These are phyloP conservation scores for Cystofilobasidium capitatum DNA, from an alignment of 768 basidiomycete species.

Conservation along the genomic window DNA sequence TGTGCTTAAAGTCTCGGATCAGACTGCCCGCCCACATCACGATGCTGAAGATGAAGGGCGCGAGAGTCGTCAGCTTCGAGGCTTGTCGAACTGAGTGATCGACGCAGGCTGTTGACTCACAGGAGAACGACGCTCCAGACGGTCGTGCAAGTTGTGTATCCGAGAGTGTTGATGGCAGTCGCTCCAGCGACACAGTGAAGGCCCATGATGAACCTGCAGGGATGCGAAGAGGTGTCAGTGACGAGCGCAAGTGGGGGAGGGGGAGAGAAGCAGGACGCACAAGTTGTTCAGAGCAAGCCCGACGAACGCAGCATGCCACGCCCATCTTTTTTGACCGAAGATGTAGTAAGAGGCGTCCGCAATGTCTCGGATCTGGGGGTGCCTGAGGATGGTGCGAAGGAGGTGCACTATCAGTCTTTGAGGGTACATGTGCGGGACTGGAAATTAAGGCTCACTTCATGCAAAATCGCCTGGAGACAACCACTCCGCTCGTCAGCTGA, in stretches of 20 bases:
- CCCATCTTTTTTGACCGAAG: neutral
- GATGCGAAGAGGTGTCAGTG: too few species aligned
- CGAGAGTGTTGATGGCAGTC: slow-evolving; percentile 28
- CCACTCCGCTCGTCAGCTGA: too few species aligned
- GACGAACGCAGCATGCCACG: slow-evolving; percentile 20
- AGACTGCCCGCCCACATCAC: slow-evolving; percentile 28
- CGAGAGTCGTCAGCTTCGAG: neutral
- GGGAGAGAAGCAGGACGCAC: too few species aligned
- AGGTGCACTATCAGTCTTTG: neutral
- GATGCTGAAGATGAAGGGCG: neutral
- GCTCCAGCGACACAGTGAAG: slow-evolving; percentile 26
- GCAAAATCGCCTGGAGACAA: slow-evolving; percentile 27
- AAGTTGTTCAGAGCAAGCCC: slow-evolving; percentile 23
- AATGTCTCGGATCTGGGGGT: slow-evolving; percentile 29
- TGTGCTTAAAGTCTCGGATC: slow-evolving; percentile 28
- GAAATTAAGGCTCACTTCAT: neutral
- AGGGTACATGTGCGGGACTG: neutral
- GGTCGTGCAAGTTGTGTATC: slow-evolving; percentile 28
- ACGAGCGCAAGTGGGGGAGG: too few species aligned
- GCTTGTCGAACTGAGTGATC: neutral
- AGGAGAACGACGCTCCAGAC: slow-evolving; percentile 28
- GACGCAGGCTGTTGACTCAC: too few species aligned
- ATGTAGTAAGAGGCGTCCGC: slow-evolving; percentile 29
- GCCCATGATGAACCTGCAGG: slow-evolving; percentile 28
- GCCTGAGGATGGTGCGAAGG: neutral